phyloP scores from a whole-genome alignment of 164 flowering plant species.

The Macadamia tetraphylla region DNA sequence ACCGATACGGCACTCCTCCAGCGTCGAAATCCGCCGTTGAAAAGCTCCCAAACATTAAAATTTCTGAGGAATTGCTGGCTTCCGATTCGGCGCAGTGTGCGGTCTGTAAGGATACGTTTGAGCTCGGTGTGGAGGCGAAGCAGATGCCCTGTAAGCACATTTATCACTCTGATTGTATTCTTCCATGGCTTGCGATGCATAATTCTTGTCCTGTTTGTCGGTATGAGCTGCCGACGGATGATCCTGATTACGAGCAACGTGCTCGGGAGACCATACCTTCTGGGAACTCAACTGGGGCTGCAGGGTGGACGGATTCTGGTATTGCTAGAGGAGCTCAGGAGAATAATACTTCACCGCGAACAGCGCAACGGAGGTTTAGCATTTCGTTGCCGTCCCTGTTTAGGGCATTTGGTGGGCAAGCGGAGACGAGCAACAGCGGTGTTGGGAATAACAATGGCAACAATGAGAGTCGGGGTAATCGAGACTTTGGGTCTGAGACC shows the following conservation, averaged over 20 bases:
- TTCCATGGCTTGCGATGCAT: slow-evolving; percentile 87
- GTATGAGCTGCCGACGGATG: slow-evolving; percentile 86
- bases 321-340: slow-evolving; percentile 19
- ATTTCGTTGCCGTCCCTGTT: slow-evolving; percentile 58
- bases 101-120: slow-evolving; percentile 73
- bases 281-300: slow-evolving; percentile 3
- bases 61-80: slow-evolving; percentile 33
- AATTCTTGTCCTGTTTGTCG: slow-evolving; percentile 95
- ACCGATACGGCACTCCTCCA: slow-evolving; percentile 84
- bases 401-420: slow-evolving; percentile 33
- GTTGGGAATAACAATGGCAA: slow-evolving; percentile 21
- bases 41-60: slow-evolving; percentile 44
- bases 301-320: slow-evolving; percentile 1
- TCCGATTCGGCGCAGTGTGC: slow-evolving; percentile 78
- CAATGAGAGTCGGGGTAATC: slow-evolving; percentile 21
- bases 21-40: slow-evolving; percentile 68
- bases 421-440: slow-evolving; percentile 40
- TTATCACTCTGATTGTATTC: slow-evolving; percentile 45
- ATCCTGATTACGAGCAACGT: slow-evolving; percentile 65
- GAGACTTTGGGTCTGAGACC: slow-evolving; percentile 27
- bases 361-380: slow-evolving; percentile 49
- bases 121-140: slow-evolving; percentile 48
- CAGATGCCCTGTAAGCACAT: slow-evolving; percentile 66
- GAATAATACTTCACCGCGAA: slow-evolving; percentile 12
- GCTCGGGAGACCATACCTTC: background rate